Evolutionary conservation across 495 filamentous ascomycete genomes (phyloP).

Genomic region (Xylaria telfairii): DNA sequence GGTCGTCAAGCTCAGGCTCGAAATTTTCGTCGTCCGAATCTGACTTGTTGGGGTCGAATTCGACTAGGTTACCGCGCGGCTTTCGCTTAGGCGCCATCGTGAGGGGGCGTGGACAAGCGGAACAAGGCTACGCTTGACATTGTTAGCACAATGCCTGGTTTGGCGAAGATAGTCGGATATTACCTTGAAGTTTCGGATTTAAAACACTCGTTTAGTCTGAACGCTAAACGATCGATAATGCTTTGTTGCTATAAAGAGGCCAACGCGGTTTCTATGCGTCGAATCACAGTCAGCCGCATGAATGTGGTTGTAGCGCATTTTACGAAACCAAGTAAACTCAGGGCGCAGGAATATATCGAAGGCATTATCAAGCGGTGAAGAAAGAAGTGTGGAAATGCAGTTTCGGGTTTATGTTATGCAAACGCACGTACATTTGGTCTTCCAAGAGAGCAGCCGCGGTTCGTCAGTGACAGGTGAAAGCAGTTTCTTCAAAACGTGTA

Average conservation of each 20-base stretch:
- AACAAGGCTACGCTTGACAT: background rate
- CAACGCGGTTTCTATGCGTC: constrained; percentile 1
- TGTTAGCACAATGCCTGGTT: background rate
- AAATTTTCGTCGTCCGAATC: constrained; percentile 87
- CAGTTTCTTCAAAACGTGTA: background rate
- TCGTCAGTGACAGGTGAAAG: background rate
- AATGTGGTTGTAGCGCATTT: background rate
- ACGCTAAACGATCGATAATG: background rate
- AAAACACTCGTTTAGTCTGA: background rate
- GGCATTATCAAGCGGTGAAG: background rate
- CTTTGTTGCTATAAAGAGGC: constrained; percentile 1
- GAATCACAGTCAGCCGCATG: background rate
- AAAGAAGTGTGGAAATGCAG: background rate
- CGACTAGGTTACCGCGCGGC: constrained; percentile 49
- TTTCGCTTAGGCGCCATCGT: constrained; percentile 70
- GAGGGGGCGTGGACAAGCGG: background rate
- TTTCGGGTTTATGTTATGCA: background rate
- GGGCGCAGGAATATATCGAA: background rate
- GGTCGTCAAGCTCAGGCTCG: constrained; percentile 50
- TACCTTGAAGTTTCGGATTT: background rate
- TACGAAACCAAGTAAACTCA: background rate
- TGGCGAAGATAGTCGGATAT: background rate
- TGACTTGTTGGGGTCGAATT: constrained; percentile 82
- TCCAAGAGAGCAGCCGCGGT: background rate
- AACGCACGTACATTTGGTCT: constrained; percentile 18